Percentiles rank a stretch among this genome's conserved stretches.
Conservation (phyloP, 495 filamentous ascomycete species). For the Daldinia vernicosa region DNA sequence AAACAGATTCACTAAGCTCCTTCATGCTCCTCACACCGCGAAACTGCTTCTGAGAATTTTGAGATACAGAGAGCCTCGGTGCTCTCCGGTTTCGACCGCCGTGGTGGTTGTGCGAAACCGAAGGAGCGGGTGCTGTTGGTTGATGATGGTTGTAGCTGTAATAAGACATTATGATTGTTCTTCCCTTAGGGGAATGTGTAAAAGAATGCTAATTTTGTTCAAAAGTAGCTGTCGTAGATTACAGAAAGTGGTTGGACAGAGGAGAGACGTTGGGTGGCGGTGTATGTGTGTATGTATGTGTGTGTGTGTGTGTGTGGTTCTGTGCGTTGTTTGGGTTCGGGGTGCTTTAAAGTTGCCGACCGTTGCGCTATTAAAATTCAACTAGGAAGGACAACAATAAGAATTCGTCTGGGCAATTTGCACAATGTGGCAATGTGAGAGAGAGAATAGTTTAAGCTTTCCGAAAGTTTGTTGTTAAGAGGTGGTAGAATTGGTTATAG, state of each 20-base stretch:
- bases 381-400: slow-evolving; percentile 31
- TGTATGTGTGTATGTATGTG: slow-evolving; percentile 32
- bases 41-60: slow-evolving; percentile 86
- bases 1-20: slow-evolving; percentile 81
- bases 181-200: slow-evolving; percentile 28
- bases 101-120: slow-evolving; percentile 77
- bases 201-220: slow-evolving; percentile 19
- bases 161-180: slow-evolving; percentile 73
- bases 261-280: slow-evolving; percentile 44
- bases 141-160: slow-evolving; percentile 75
- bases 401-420: slow-evolving; percentile 22
- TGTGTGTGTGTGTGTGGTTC: slow-evolving; percentile 9
- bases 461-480: slow-evolving; percentile 11
- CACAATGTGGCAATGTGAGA: slow-evolving; percentile 1
- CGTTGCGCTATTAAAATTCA: slow-evolving; percentile 46
- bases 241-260: slow-evolving; percentile 39
- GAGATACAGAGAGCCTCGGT: slow-evolving; percentile 79
- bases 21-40: slow-evolving; percentile 84
- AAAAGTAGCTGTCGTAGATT: slow-evolving; percentile 27
- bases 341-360: slow-evolving; percentile 33
- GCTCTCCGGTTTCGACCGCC: slow-evolving; percentile 87
- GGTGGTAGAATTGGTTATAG: slow-evolving; percentile 34
- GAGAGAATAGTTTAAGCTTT: slow-evolving; percentile 25
- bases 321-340: slow-evolving; percentile 32
- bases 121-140: slow-evolving; percentile 63